A percentile compares a stretch with the other conserved stretches of the same genome.
phyloP scores from a whole-genome alignment of 768 basidiomycete genomes.

The Auricularia sp. region DNA sequence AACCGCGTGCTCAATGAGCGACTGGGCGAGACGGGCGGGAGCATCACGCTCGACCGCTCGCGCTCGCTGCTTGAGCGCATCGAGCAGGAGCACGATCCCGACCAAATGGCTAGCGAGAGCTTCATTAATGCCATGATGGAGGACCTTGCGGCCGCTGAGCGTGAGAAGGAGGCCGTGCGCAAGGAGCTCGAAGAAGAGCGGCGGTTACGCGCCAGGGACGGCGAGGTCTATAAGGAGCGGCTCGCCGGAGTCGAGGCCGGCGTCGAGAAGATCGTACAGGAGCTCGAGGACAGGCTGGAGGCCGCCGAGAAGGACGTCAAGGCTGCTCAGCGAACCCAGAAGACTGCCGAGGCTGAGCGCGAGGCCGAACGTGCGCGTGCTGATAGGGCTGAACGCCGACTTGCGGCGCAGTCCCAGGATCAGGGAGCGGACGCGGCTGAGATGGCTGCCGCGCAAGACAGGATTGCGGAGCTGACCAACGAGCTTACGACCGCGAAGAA shows the following conservation, averaged over 20 bases:
- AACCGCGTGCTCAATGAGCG: conserved; percentile 56
- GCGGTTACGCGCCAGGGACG: conserved; percentile 50
- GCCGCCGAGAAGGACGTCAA: conserved; percentile 36
- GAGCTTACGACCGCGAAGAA: conserved; percentile 51
- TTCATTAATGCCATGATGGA: conserved; percentile 27
- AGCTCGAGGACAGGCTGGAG: conserved; percentile 46
- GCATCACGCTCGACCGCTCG: background rate
- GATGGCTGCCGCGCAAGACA: conserved; percentile 17
- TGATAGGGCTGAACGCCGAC: background rate
- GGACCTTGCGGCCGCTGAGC: conserved; percentile 17
- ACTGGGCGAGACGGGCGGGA: conserved; percentile 17
- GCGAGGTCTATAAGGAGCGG: conserved; percentile 57
- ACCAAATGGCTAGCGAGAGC: conserved; percentile 24
- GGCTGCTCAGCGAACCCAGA: conserved; percentile 55
- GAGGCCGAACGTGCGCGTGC: conserved; percentile 34
- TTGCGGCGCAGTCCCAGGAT: background rate
- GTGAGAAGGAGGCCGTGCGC: conserved; percentile 37
- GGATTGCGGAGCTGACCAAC: conserved; percentile 40
- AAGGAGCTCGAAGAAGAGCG: conserved; percentile 43
- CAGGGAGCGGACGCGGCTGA: background rate
- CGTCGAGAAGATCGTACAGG: conserved; percentile 54
- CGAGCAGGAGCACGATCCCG: conserved; percentile 2
- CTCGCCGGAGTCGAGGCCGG: conserved; percentile 64
- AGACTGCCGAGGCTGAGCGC: conserved; percentile 57
- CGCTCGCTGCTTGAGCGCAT: background rate